Conservation (phyloP, 2,329 filamentous ascomycete species). For the Falciphora oryzae region DNA sequence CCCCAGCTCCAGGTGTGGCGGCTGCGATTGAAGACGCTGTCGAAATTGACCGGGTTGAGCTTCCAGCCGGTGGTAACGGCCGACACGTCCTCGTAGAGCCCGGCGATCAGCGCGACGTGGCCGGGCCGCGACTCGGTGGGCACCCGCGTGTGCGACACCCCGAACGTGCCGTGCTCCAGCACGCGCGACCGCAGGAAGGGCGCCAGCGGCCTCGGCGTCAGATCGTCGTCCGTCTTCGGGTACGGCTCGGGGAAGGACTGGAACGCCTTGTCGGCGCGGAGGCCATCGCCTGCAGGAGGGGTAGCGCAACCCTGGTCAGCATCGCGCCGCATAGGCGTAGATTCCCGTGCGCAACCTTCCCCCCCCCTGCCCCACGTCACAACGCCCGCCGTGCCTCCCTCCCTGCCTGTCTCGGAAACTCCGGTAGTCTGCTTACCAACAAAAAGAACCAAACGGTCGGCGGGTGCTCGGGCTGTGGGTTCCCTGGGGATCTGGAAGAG, state of each 20-base stretch:
- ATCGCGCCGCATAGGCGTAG: slow-evolving; percentile 6
- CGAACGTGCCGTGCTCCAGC: slow-evolving; percentile 87
- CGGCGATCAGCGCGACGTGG: slow-evolving; percentile 94
- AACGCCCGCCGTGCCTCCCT: background rate
- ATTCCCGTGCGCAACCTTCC: background rate
- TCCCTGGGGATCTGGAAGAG: slow-evolving; percentile 66
- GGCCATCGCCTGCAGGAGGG: slow-evolving; percentile 62
- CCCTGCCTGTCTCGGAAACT: background rate
- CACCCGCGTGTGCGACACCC: slow-evolving; percentile 92
- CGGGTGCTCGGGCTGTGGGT: slow-evolving; percentile 60
- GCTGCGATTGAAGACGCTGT: slow-evolving; percentile 97
- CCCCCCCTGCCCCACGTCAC: background rate
- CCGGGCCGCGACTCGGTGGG: slow-evolving; percentile 95
- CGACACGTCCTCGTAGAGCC: slow-evolving; percentile 95
- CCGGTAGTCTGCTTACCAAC: slow-evolving; percentile 56
- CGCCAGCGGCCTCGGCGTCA: slow-evolving; percentile 73
- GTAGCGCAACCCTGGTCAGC: slow-evolving; percentile 2
- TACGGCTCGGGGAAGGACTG: slow-evolving; percentile 88
- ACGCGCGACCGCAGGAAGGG: slow-evolving; percentile 88
- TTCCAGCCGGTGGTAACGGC: slow-evolving; percentile 98
- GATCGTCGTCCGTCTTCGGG: slow-evolving; percentile 56
- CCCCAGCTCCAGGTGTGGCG: slow-evolving; percentile 99
- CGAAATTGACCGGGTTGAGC: slow-evolving; percentile 94
- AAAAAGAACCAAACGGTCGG: slow-evolving; percentile 85
- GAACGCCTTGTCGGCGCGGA: slow-evolving; percentile 97